Conservation (phyloP, 768 basidiomycete species). For the Gymnopilus junonius region DNA sequence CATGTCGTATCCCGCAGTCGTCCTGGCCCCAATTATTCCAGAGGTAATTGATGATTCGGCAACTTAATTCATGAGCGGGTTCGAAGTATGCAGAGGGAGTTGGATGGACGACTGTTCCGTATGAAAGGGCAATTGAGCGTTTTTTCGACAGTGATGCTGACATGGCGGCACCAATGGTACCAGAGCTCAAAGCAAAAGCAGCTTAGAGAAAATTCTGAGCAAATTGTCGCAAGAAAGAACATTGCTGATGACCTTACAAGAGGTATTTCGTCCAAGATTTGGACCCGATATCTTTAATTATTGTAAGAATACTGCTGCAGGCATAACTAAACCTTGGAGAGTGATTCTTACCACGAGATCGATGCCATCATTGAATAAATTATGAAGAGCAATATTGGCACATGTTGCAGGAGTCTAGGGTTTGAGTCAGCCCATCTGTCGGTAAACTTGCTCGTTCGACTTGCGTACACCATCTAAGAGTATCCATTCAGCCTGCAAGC, state of each 20-base stretch:
- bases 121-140: constrained; percentile 87
- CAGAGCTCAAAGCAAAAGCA: constrained; percentile 88
- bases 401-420: constrained; percentile 88
- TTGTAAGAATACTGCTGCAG: constrained; percentile 8
- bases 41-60: constrained; percentile 70
- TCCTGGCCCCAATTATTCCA: constrained; percentile 89
- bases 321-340: neutral
- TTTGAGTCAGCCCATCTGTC: neutral
- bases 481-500: constrained; percentile 78
- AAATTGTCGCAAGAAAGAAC: neutral
- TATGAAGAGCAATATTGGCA: constrained; percentile 88
- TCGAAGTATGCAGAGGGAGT: constrained; percentile 61
- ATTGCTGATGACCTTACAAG: constrained; percentile 48
- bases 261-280: constrained; percentile 85
- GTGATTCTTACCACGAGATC: constrained; percentile 76
- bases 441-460: too few relatives aligned
- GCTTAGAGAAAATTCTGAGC: constrained; percentile 43
- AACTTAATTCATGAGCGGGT: constrained; percentile 74
- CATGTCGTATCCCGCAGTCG: constrained; percentile 53
- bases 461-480: constrained; percentile 77
- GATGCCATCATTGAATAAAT: constrained; percentile 81
- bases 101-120: constrained; percentile 77
- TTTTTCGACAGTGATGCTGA: constrained; percentile 72
- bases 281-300: constrained; percentile 75
- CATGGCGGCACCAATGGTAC: constrained; percentile 91